Percentiles rank a stretch among this genome's conserved stretches.
Evolutionary conservation across 1,139 yeast species (phyloP).

Genomic region (Hansenula sp.): DNA sequence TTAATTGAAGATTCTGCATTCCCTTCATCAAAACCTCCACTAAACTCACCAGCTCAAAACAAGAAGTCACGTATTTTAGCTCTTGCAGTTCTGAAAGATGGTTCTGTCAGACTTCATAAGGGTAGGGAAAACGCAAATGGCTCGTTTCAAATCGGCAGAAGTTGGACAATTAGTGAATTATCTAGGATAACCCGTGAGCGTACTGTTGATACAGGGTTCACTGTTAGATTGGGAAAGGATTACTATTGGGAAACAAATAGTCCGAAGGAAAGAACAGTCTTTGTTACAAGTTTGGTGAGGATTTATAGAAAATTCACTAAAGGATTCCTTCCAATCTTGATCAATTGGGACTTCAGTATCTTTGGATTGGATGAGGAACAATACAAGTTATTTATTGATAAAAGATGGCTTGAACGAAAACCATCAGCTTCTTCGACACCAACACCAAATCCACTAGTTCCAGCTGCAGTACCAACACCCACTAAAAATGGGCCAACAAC

Average conservation of each 20-base stretch:
- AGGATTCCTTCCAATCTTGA: conserved; percentile 59
- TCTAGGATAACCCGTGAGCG: conserved; percentile 49
- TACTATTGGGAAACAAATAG: conserved; percentile 85
- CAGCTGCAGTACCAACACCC: background rate
- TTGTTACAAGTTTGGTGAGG: conserved; percentile 59
- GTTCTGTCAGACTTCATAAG: conserved; percentile 75
- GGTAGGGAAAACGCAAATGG: conserved; percentile 79
- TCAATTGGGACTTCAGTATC: conserved; percentile 39
- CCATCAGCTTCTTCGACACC: conserved; percentile 16
- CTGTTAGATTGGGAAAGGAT: conserved; percentile 64
- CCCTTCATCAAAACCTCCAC: conserved; percentile 43
- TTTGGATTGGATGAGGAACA: conserved; percentile 34
- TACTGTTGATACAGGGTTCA: conserved; percentile 51
- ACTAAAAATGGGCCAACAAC: background rate
- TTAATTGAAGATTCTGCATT: conserved; percentile 48
- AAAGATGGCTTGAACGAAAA: conserved; percentile 17
- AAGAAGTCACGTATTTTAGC: conserved; percentile 45
- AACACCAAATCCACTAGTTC: background rate
- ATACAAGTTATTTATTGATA: conserved; percentile 23
- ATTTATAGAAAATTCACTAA: conserved; percentile 68
- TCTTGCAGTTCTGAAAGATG: conserved; percentile 48
- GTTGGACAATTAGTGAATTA: conserved; percentile 85
- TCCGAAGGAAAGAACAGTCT: conserved; percentile 62
- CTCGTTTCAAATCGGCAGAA: conserved; percentile 83
- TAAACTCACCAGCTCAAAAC: conserved; percentile 32